Conservation (phyloP, 2,329 filamentous ascomycete species). For the Sporothrix dimorphospora region DNA sequence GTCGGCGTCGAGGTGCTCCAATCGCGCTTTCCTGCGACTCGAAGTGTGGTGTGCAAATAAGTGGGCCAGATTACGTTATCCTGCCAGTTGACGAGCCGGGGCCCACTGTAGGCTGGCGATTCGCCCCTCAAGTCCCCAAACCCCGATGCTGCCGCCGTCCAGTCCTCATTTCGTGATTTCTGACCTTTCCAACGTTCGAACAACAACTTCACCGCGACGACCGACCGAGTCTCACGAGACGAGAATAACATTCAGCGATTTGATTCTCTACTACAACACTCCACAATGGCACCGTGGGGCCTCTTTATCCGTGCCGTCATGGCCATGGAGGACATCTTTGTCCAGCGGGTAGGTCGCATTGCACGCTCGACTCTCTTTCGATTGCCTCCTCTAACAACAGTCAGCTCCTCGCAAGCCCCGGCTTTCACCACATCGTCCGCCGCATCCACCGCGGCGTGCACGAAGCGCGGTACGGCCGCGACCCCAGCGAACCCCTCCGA, state of each 20-base stretch:
- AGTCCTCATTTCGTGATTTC: too few relatives aligned
- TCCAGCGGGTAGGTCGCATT: conserved; percentile 29
- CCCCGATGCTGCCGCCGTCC: too few relatives aligned
- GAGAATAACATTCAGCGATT: too few relatives aligned
- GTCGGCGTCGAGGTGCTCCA: background rate
- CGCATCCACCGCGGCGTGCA: conserved; percentile 56
- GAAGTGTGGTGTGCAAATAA: background rate
- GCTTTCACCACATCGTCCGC: conserved; percentile 57
- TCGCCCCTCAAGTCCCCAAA: too few relatives aligned
- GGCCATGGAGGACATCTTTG: conserved; percentile 33
- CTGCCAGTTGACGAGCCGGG: too few relatives aligned
- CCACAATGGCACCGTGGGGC: conserved; percentile 32
- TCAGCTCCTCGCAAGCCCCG: conserved; percentile 55
- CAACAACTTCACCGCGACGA: too few relatives aligned
- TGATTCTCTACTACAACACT: conserved; percentile 12
- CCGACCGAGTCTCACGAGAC: background rate
- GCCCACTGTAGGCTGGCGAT: too few relatives aligned
- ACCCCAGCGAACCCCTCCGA: conserved; percentile 54
- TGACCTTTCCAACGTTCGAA: too few relatives aligned
- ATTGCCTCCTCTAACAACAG: background rate
- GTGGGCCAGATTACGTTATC: background rate
- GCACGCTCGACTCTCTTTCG: background rate
- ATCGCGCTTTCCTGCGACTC: background rate
- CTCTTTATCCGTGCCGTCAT: conserved; percentile 30
- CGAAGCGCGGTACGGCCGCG: conserved; percentile 52